Conservation (phyloP, 208 protist species). For the Vickermania spadyakhi region DNA sequence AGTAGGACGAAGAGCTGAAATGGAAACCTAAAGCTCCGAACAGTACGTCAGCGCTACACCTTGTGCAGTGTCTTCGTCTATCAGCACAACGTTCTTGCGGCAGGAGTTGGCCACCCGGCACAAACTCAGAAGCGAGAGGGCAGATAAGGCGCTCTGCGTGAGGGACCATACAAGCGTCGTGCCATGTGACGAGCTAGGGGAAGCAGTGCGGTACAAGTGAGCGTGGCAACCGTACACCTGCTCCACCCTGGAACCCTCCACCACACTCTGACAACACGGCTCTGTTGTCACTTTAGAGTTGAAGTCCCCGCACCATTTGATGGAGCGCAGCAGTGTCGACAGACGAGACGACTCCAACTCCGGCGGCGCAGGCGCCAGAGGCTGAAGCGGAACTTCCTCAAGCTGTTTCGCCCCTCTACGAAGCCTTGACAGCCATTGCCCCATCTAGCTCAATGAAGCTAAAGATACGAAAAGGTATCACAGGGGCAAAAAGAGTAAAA, state of each 20-base stretch:
- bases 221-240: slow-evolving; percentile 61
- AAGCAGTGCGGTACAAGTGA: slow-evolving; percentile 44
- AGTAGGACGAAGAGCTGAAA: too few relatives aligned
- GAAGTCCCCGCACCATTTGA: slow-evolving; percentile 12
- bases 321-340: background rate
- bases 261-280: slow-evolving; percentile 26
- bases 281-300: slow-evolving; percentile 8
- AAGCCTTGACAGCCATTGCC: too few relatives aligned
- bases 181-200: slow-evolving; percentile 39
- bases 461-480: too few relatives aligned
- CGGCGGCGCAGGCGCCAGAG: background rate
- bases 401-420: too few relatives aligned
- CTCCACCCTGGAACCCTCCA: slow-evolving; percentile 22
- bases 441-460: too few relatives aligned
- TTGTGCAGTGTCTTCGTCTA: slow-evolving; percentile 7
- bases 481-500: too few relatives aligned
- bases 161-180: slow-evolving; percentile 55
- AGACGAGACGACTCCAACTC: background rate
- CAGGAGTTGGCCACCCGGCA: slow-evolving; percentile 74
- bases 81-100: slow-evolving; percentile 44
- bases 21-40: background rate
- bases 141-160: slow-evolving; percentile 9
- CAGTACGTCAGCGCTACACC: background rate
- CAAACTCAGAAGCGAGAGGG: slow-evolving; percentile 36
- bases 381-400: background rate